These are phyloP conservation scores for Solanum hybrid DNA, from an alignment of 305 asterid genomes.

Conservation along the genomic window DNA sequence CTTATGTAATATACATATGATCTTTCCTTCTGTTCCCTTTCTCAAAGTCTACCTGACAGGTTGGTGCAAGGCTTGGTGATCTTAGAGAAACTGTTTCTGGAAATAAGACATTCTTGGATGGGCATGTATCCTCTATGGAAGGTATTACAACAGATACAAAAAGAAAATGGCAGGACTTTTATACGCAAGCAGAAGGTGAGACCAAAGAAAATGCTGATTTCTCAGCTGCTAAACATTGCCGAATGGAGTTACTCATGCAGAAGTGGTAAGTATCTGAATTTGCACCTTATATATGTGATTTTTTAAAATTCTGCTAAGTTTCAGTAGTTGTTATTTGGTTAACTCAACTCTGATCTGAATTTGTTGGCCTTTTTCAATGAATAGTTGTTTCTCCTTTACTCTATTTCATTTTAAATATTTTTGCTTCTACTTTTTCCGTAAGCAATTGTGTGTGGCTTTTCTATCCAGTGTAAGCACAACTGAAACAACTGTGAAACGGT, in stretches of 20 bases:
- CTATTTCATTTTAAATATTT: background rate
- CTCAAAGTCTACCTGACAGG: slow-evolving; percentile 31
- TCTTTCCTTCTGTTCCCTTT: background rate
- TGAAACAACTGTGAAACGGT: slow-evolving; percentile 42
- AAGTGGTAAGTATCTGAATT: slow-evolving; percentile 33
- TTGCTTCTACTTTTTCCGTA: background rate
- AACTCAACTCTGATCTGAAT: background rate
- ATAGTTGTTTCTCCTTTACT: background rate
- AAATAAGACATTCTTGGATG: slow-evolving; percentile 49
- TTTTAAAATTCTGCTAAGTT: background rate
- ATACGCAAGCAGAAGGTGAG: slow-evolving; percentile 37
- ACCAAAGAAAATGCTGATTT: slow-evolving; percentile 55
- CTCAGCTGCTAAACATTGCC: slow-evolving; percentile 76
- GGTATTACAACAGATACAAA: slow-evolving; percentile 62
- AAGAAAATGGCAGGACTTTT: slow-evolving; percentile 79
- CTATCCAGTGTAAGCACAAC: slow-evolving; percentile 42
- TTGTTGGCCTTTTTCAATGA: background rate
- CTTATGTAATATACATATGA: background rate
- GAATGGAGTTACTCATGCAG: slow-evolving; percentile 59
- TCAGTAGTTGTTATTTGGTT: background rate
- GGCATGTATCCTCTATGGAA: slow-evolving; percentile 48
- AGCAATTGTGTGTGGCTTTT: background rate
- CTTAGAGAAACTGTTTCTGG: slow-evolving; percentile 43
- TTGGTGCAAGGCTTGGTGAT: slow-evolving; percentile 53
- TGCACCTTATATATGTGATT: background rate